Conservation (phyloP, 495 filamentous ascomycete species). For the Neurospora tetraspora region DNA sequence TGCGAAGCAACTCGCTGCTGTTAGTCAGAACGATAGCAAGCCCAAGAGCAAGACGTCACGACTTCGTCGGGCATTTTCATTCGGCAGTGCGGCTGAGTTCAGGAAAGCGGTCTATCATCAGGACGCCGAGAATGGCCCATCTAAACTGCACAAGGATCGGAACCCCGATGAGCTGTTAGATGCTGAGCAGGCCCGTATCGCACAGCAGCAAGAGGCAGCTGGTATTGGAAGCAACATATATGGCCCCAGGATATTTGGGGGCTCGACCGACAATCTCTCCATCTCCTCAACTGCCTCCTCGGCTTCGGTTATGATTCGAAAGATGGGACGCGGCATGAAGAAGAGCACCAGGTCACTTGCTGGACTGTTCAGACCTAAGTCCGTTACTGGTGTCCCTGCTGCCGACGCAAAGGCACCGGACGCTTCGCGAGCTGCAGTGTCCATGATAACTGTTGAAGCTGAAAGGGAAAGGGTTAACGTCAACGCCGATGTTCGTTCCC, state of each 20-base stretch:
- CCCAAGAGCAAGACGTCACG: slow-evolving; percentile 77
- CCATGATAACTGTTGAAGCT: slow-evolving; percentile 92
- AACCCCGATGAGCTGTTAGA: slow-evolving; percentile 56
- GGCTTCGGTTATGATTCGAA: slow-evolving; percentile 97
- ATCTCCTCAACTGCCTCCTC: slow-evolving; percentile 97
- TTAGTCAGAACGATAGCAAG: slow-evolving; percentile 63
- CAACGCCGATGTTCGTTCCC: slow-evolving; percentile 58
- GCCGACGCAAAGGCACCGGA: slow-evolving; percentile 57
- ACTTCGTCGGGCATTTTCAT: slow-evolving; percentile 87
- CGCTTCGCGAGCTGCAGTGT: slow-evolving; percentile 66
- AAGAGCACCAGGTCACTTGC: slow-evolving; percentile 82
- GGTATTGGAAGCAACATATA: slow-evolving; percentile 94
- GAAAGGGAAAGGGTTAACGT: slow-evolving; percentile 79
- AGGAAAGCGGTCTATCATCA: slow-evolving; percentile 60
- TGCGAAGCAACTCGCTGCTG: slow-evolving; percentile 65
- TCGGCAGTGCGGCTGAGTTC: slow-evolving; percentile 91
- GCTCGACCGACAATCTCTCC: slow-evolving; percentile 93
- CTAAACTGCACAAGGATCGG: slow-evolving; percentile 63
- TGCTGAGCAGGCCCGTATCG: slow-evolving; percentile 82
- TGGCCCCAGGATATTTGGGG: slow-evolving; percentile 77
- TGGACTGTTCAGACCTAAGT: slow-evolving; percentile 91
- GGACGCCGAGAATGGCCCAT: slow-evolving; percentile 41
- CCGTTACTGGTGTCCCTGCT: slow-evolving; percentile 64
- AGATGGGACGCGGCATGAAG: slow-evolving; percentile 98
- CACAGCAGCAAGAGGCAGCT: slow-evolving; percentile 77